These are phyloP conservation scores for Mortierella sp. DNA, from an alignment of 371 early-diverging fungal genomes.

Conservation along the genomic window DNA sequence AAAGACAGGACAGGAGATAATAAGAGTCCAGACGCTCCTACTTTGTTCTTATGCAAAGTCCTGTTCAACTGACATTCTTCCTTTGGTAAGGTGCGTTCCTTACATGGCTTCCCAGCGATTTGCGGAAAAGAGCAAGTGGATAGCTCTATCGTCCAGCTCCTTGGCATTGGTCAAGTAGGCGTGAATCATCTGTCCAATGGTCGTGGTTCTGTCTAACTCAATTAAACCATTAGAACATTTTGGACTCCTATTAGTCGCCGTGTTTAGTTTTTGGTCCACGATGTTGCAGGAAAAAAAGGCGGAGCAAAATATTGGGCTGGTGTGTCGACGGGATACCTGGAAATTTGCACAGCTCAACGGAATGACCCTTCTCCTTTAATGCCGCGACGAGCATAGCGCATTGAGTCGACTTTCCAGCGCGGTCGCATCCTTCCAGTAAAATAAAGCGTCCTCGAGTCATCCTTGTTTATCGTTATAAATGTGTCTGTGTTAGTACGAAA, in stretches of 20 bases:
- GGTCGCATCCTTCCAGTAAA: conserved; percentile 97
- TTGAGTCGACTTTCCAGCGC: conserved; percentile 97
- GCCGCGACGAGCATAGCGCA: conserved; percentile 73
- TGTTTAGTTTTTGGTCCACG: neutral
- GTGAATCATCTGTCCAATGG: conserved; percentile 94
- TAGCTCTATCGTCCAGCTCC: conserved; percentile 86
- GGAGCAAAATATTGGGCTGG: neutral
- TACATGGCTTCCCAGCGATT: conserved; percentile 85
- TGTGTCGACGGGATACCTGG: conserved; percentile 74
- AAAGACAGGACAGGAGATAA: neutral
- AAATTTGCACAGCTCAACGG: conserved; percentile 74
- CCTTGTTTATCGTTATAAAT: neutral
- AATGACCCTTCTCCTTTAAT: conserved; percentile 63
- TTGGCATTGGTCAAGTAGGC: conserved; percentile 80
- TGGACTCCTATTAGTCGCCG: neutral
- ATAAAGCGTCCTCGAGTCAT: conserved; percentile 90
- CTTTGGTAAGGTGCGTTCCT: neutral
- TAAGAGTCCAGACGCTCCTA: too few relatives aligned
- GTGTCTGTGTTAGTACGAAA: neutral
- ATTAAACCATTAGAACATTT: neutral
- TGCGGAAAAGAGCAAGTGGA: conserved; percentile 97
- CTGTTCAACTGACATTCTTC: too few relatives aligned
- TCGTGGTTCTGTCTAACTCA: conserved; percentile 87
- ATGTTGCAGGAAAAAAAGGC: neutral
- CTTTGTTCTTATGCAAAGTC: neutral